Evolutionary conservation across 2,329 filamentous ascomycete genomes (phyloP).

Genomic region (Sclerotinia trifoliorum): DNA sequence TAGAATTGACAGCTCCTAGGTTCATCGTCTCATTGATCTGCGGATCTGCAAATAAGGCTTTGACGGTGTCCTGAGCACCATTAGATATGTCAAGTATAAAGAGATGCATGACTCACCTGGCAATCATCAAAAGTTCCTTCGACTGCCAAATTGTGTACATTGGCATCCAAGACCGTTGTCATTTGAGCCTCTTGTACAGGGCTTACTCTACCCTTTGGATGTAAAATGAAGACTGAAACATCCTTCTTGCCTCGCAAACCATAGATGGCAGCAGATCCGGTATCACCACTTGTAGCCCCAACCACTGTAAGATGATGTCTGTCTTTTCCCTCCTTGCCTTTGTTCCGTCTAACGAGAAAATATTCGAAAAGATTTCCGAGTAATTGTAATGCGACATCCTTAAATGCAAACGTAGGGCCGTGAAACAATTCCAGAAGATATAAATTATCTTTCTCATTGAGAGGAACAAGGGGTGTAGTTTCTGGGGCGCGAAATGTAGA

Average conservation of each 20-base stretch:
- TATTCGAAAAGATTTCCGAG: conserved; percentile 96
- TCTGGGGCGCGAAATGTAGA: conserved; percentile 80
- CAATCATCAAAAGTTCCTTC: conserved; percentile 95
- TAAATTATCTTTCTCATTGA: conserved; percentile 69
- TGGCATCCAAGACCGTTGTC: conserved; percentile 87
- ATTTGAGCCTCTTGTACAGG: conserved; percentile 95
- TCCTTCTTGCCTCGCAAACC: conserved; percentile 94
- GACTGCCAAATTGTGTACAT: conserved; percentile 90
- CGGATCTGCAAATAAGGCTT: conserved; percentile 83
- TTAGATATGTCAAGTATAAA: conserved; percentile 24
- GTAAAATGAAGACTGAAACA: conserved; percentile 91
- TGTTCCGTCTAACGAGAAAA: conserved; percentile 72
- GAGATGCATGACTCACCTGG: conserved; percentile 54
- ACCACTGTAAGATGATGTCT: conserved; percentile 79
- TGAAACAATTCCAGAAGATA: conserved; percentile 94
- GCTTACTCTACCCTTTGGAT: conserved; percentile 86
- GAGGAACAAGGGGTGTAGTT: conserved; percentile 74
- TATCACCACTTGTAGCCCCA: conserved; percentile 84
- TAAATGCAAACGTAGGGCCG: conserved; percentile 92
- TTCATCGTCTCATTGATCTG: conserved; percentile 80
- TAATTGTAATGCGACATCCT: conserved; percentile 91
- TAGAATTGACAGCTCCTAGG: conserved; percentile 91
- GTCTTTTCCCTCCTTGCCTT: conserved; percentile 61
- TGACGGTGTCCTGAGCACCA: conserved; percentile 72
- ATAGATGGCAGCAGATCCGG: conserved; percentile 93